A percentile compares a stretch with the other conserved stretches of the same genome.
phyloP scores from a whole-genome alignment of 495 filamentous ascomycete genomes.

The Peziza echinospora region DNA sequence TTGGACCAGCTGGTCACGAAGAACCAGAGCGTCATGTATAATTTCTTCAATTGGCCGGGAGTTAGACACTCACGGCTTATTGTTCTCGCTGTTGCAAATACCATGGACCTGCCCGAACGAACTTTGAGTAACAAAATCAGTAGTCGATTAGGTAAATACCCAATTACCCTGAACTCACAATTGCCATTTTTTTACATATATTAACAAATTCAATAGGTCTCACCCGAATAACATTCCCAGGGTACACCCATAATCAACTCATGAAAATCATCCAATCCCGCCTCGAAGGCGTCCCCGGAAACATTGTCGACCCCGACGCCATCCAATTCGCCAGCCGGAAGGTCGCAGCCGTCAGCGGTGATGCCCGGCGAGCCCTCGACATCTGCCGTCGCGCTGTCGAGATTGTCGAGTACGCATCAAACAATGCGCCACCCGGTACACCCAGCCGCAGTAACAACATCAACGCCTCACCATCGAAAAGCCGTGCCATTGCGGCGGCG shows the following conservation, averaged over 20 bases:
- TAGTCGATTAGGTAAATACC: conserved; percentile 45
- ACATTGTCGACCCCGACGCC: conserved; percentile 82
- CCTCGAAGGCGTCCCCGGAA: conserved; percentile 62
- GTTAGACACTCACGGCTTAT: conserved; percentile 77
- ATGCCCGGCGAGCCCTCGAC: conserved; percentile 78
- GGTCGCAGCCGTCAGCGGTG: conserved; percentile 87
- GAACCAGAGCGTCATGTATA: conserved; percentile 99
- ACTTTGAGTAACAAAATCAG: conserved; percentile 97
- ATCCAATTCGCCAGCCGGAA: conserved; percentile 92
- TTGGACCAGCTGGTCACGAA: conserved; percentile 94
- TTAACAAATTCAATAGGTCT: conserved; percentile 25
- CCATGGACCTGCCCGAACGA: conserved; percentile 94
- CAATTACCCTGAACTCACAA: background rate
- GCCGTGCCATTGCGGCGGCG: conserved; percentile 15
- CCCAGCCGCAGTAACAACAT: conserved; percentile 11
- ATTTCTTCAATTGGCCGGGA: conserved; percentile 99
- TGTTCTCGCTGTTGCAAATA: conserved; percentile 93
- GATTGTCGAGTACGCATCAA: conserved; percentile 49
- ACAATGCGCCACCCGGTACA: conserved; percentile 7
- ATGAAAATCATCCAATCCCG: conserved; percentile 91
- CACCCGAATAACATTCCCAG: conserved; percentile 85
- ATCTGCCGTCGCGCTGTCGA: conserved; percentile 93
- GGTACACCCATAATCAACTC: conserved; percentile 93
- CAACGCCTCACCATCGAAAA: conserved; percentile 8
- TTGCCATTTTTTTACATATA: background rate